phyloP scores from a whole-genome alignment of 2,329 filamentous ascomycete genomes.

The Aspergillus fumigatiaffinis region DNA sequence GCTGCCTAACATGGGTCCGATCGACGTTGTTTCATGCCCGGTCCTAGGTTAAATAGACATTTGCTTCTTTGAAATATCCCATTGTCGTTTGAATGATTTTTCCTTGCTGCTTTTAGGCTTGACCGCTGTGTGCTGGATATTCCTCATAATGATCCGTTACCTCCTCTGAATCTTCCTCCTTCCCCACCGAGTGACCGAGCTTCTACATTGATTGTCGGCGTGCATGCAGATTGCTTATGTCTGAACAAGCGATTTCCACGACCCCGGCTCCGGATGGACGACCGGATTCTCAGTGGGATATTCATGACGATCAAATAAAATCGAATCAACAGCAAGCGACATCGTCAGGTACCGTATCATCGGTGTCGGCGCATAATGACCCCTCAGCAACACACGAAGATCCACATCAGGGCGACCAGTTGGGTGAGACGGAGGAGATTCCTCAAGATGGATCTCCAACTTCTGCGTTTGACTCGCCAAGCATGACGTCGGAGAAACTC shows the following conservation, averaged over 20 bases:
- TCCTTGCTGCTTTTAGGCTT: neutral
- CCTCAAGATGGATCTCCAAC: constrained; percentile 3
- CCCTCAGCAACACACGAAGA: constrained; percentile 5
- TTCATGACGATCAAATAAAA: constrained; percentile 16
- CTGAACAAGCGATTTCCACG: constrained; percentile 26
- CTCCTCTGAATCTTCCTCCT: constrained; percentile 17
- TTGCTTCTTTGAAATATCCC: neutral
- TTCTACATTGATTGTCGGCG: constrained; percentile 11
- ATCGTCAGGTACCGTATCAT: constrained; percentile 15
- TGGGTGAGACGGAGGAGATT: constrained; percentile 13
- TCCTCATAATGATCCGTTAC: constrained; percentile 24
- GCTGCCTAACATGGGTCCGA: neutral
- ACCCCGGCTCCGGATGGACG: constrained; percentile 20
- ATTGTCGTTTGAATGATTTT: neutral
- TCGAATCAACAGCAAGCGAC: constrained; percentile 19
- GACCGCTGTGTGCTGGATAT: neutral
- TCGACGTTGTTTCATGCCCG: neutral
- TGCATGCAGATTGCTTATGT: constrained; percentile 45
- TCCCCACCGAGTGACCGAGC: constrained; percentile 5
- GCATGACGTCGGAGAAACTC: constrained; percentile 4
- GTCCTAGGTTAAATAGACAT: neutral
- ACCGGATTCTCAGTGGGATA: constrained; percentile 19
- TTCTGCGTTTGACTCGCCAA: neutral
- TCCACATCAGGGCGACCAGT: constrained; percentile 5
- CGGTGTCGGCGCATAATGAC: constrained; percentile 17